A percentile compares a stretch with the other conserved stretches of the same genome.
phyloP scores from a whole-genome alignment of 768 basidiomycete genomes.

The Phaeotremella skinneri region DNA sequence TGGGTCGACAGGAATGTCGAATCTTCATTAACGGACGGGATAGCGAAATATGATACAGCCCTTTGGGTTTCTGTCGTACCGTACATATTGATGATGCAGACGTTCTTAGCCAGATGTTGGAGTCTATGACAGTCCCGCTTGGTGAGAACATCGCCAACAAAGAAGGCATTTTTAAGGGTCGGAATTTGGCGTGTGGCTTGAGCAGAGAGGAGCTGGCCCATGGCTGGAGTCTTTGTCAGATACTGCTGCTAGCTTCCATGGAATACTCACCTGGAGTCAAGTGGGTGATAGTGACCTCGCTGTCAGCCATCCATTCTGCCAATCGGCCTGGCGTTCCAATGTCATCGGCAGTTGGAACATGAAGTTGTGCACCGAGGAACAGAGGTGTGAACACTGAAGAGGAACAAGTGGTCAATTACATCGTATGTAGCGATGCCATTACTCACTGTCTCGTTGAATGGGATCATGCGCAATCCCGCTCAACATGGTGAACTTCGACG shows the following conservation, averaged over 20 bases:
- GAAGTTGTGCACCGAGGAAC: constrained; percentile 91
- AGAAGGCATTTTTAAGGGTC: constrained; percentile 84
- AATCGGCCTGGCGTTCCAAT: constrained; percentile 95
- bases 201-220: constrained; percentile 96
- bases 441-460: constrained; percentile 95
- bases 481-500: constrained; percentile 93
- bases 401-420: constrained; percentile 6
- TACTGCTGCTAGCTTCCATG: neutral
- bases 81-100: constrained; percentile 98
- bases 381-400: constrained; percentile 92
- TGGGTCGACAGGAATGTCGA: constrained; percentile 86
- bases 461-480: constrained; percentile 99
- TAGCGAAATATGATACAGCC: constrained; percentile 93
- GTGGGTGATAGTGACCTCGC: constrained; percentile 89
- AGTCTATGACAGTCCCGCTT: constrained; percentile 95
- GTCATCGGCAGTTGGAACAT: constrained; percentile 94
- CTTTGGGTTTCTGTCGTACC: constrained; percentile 99
- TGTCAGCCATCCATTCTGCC: constrained; percentile 97
- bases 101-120: constrained; percentile 86
- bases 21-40: constrained; percentile 78
- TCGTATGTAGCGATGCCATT: neutral
- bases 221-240: constrained; percentile 56
- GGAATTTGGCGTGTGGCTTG: constrained; percentile 79
- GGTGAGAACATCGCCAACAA: constrained; percentile 97
- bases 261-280: constrained; percentile 72